Base-by-base conservation (phyloP, 176 grass and related monocot genomes). In the Raddia guianensis region DNA sequence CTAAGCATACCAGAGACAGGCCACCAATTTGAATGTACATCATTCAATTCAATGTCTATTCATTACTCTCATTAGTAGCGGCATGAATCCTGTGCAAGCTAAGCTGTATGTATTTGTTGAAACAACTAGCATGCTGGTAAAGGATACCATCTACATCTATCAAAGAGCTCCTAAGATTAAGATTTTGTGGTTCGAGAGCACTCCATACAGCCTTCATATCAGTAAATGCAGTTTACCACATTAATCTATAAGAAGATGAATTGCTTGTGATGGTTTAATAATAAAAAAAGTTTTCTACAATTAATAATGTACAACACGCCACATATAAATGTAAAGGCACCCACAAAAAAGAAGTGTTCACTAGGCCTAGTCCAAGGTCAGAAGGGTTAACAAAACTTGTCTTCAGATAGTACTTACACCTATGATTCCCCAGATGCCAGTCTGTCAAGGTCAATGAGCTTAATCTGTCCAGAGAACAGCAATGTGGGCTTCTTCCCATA, bases 401-500 rank as follows among this genome's bases (percentile, higher is more conserved):
- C 76, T 72, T 79, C 76, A 57, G 69, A 19, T 80, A 59, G 49
- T 88, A 88, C 68, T 84, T 80, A 80, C 81, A 88, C 75, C 81
- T 74, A 68, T 52, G 49, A 48, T 40, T 68, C 42, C 15, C 51
- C 20, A 57, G 37, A 67, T 4, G 35, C 61, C 9, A 45, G 49
- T 73, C 80, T 55, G 58, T 64, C 19, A 72, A 54, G 48, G 32
- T 52, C 56, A 71, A 75, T 13, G 67, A 85, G 52, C 47, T 63
- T 61, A 63, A 49, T 70, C 63, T 56, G 7, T 65, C 4, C 66
- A 72, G 21, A 57, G 19, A 82, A 78, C 73, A 87, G 79, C 53
- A 76, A 21, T 72, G 58, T 73, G 43, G 6, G 69, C 10, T 72
- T 72, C 15, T 72, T 73, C 56, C 56, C 56, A 54, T 60, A 56